Evolutionary conservation across 805 yeast genomes (phyloP).

Genomic region (Candida pini): DNA sequence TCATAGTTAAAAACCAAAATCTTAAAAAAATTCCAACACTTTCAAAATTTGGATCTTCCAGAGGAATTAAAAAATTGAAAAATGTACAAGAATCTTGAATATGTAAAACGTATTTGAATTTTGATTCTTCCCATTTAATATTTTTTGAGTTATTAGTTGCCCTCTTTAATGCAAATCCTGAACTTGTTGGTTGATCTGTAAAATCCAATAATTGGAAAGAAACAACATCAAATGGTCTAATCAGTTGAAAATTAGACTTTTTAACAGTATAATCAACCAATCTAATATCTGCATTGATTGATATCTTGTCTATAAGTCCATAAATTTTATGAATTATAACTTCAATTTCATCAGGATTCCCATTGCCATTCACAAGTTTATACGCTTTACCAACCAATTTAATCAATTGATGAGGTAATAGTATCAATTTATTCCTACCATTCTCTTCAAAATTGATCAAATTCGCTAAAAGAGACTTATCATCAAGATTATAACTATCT

Average conservation of each 20-base stretch:
- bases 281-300: background rate
- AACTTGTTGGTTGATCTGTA: conserved; percentile 7
- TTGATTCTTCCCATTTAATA: conserved; percentile 12
- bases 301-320: background rate
- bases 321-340: background rate
- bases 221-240: conserved; percentile 13
- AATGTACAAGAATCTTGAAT: conserved; percentile 13
- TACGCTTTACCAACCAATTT: too few species aligned
- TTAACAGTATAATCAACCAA: background rate
- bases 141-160: background rate
- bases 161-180: conserved; percentile 13
- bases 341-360: too few species aligned
- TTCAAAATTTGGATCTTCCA: conserved; percentile 9
- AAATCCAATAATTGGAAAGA: conserved; percentile 16
- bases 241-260: too few species aligned
- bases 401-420: too few species aligned
- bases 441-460: too few species aligned
- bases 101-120: conserved; percentile 13
- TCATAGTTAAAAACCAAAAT: conserved; percentile 13
- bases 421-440: too few species aligned
- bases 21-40: conserved; percentile 10
- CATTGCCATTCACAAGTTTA: too few species aligned
- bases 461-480: too few species aligned
- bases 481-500: too few species aligned
- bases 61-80: conserved; percentile 16